phyloP scores from a whole-genome alignment of 176 grass and related monocot genomes.

The Aegilops bicornis region DNA sequence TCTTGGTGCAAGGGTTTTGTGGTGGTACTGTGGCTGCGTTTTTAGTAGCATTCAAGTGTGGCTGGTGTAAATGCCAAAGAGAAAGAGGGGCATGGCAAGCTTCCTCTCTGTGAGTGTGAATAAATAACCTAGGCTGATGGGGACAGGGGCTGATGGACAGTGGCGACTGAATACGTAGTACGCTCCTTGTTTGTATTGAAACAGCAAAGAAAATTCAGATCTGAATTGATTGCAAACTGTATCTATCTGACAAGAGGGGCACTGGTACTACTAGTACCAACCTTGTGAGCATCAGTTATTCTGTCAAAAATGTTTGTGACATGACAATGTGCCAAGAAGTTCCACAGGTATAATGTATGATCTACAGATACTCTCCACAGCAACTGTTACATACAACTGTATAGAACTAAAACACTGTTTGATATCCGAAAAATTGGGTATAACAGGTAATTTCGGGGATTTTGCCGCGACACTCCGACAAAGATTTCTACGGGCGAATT shows the following conservation, averaged over 20 bases:
- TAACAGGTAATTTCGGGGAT: neutral
- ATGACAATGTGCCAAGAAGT: neutral
- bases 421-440: neutral
- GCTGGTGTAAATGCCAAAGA: neutral
- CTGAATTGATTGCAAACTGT: constrained; percentile 11
- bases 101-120: neutral
- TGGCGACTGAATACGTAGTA: constrained; percentile 4
- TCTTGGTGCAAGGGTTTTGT: constrained; percentile 7
- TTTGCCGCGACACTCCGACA: neutral
- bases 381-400: neutral
- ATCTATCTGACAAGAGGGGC: constrained; percentile 3
- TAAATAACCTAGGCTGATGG: neutral
- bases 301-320: neutral
- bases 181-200: constrained; percentile 1
- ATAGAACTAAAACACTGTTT: neutral
- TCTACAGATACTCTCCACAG: neutral
- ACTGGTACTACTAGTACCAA: neutral
- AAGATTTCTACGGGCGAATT: neutral
- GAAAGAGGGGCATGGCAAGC: neutral
- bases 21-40: neutral
- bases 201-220: constrained; percentile 12
- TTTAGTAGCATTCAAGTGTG: neutral
- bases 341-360: neutral
- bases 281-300: neutral
- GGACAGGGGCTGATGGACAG: neutral